Percentiles rank a stretch among this genome's conserved stretches.
These are phyloP conservation scores for Fusarium aywerte DNA, from an alignment of 2,329 filamentous ascomycete genomes.

Conservation along the genomic window DNA sequence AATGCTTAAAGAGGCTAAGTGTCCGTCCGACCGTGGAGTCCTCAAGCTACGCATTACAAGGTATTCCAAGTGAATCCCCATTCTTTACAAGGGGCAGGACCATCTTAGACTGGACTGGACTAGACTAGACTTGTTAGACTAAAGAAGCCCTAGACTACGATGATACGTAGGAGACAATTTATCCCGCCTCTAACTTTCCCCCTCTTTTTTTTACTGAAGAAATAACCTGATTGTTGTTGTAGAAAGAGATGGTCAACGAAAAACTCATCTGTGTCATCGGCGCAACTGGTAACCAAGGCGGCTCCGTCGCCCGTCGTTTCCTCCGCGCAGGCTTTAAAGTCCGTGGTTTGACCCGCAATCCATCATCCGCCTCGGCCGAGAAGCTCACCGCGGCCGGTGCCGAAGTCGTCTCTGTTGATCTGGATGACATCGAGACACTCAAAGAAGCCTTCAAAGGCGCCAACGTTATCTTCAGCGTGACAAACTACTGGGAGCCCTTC, in stretches of 20 bases:
- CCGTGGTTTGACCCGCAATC: conserved; percentile 60
- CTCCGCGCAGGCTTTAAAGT: conserved; percentile 56
- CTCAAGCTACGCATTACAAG: neutral
- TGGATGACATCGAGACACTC: conserved; percentile 55
- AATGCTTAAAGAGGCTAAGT: neutral
- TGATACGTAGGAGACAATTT: neutral
- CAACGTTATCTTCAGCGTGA: conserved; percentile 64
- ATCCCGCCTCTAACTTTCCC: neutral
- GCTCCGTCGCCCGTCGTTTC: conserved; percentile 63
- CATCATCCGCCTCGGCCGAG: conserved; percentile 54
- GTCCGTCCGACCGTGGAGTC: neutral
- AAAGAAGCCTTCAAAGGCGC: conserved; percentile 57
- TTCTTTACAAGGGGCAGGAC: neutral
- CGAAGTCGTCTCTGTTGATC: conserved; percentile 58
- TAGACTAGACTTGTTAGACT: neutral
- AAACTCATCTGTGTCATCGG: conserved; percentile 60
- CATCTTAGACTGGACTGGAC: neutral
- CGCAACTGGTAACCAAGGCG: conserved; percentile 62
- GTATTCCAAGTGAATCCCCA: neutral
- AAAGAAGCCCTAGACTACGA: neutral
- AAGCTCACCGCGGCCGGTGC: conserved; percentile 55
- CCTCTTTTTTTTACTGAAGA: neutral
- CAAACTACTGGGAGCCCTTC: conserved; percentile 66
- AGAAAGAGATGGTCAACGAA: conserved; percentile 9
- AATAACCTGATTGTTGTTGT: too few relatives aligned